Percentiles rank a stretch among this genome's conserved stretches.
These are phyloP conservation scores for Colletotrichum tropicicola DNA, from an alignment of 2,329 filamentous ascomycete species.

Conservation along the genomic window DNA sequence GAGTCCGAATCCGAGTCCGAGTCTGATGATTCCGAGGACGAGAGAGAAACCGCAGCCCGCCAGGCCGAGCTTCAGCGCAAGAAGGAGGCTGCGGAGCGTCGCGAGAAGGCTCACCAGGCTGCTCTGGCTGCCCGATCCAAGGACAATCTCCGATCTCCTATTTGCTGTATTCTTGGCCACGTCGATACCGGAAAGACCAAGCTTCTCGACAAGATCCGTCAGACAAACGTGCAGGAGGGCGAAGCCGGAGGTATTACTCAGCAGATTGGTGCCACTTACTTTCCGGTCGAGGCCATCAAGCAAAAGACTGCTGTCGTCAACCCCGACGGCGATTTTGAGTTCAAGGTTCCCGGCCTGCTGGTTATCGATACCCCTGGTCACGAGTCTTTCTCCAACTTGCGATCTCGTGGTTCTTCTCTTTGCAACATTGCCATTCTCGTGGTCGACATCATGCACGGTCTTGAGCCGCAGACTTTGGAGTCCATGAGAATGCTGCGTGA, in stretches of 20 bases:
- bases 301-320: conserved; percentile 96
- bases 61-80: conserved; percentile 81
- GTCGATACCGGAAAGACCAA: conserved; percentile 99
- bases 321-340: conserved; percentile 87
- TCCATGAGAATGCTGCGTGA: conserved; percentile 95
- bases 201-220: conserved; percentile 95
- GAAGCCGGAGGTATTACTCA: conserved; percentile 99
- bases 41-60: conserved; percentile 77
- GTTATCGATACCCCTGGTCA: conserved; percentile 99
- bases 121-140: conserved; percentile 90
- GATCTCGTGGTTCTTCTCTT: conserved; percentile 95
- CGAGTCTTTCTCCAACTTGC: conserved; percentile 99
- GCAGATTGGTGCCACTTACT: conserved; percentile 99
- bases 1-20: conserved; percentile 67
- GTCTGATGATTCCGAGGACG: conserved; percentile 61
- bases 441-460: conserved; percentile 99
- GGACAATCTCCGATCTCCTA: conserved; percentile 94
- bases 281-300: conserved; percentile 91
- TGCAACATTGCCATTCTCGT: conserved; percentile 99
- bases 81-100: conserved; percentile 86
- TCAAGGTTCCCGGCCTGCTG: conserved; percentile 96
- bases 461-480: conserved; percentile 96
- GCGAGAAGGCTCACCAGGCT: conserved; percentile 90
- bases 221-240: conserved; percentile 98
- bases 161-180: conserved; percentile 99